Conservation (phyloP, 495 filamentous ascomycete genomes). For the Penicillium canariense region DNA sequence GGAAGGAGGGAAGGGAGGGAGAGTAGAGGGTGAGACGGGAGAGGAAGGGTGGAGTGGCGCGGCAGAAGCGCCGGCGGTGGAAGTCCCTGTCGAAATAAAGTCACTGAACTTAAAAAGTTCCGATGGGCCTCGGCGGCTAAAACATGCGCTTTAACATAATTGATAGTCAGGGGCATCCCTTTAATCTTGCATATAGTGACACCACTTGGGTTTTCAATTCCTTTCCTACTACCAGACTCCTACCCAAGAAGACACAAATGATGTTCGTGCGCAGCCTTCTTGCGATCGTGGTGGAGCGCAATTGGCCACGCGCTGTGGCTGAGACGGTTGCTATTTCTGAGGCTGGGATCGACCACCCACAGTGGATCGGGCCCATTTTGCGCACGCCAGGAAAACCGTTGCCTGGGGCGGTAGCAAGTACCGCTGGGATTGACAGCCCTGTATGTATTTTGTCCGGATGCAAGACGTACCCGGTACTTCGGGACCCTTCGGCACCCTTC, state of each 20-base stretch:
- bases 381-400: neutral
- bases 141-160: conserved; percentile 1
- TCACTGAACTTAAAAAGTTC: neutral
- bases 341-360: neutral
- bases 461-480: neutral
- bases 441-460: neutral
- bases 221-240: neutral
- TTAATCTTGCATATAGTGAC: neutral
- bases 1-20: conserved; percentile 28
- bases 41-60: conserved; percentile 1
- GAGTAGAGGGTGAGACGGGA: conserved; percentile 9
- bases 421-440: neutral
- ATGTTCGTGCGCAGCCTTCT: conserved; percentile 3
- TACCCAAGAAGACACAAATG: no score
- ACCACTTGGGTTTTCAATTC: neutral
- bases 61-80: conserved; percentile 24
- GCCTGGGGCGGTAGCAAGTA: neutral
- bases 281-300: conserved; percentile 5
- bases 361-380: conserved; percentile 5
- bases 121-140: neutral
- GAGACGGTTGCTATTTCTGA: conserved; percentile 21
- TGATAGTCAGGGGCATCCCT: conserved; percentile 14
- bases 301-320: conserved; percentile 8
- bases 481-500: neutral
- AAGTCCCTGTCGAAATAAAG: no score